A percentile compares a stretch with the other conserved stretches of the same genome.
phyloP scores from a whole-genome alignment of 176 grass and related monocot genomes.

The Carex littledalei region DNA sequence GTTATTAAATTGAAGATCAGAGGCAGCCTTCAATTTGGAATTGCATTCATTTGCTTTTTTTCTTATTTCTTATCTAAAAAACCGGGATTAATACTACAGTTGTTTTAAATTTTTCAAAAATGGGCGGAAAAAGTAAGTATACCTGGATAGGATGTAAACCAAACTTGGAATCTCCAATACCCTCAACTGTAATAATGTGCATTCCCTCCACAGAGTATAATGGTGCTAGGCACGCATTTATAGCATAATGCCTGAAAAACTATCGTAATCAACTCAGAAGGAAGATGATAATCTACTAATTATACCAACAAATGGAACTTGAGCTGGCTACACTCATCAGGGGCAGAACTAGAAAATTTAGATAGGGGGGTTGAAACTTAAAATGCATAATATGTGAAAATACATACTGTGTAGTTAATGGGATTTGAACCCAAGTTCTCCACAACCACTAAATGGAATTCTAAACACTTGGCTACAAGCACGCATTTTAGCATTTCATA shows the following conservation, averaged over 20 bases:
- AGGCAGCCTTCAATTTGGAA: conserved; percentile 13
- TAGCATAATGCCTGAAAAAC: conserved; percentile 73
- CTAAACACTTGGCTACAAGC: no score
- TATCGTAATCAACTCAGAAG: background rate
- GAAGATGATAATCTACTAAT: background rate
- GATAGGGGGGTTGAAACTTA: no score
- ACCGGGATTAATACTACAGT: background rate
- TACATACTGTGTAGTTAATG: no score
- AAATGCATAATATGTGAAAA: no score
- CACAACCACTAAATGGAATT: no score
- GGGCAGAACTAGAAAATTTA: no score
- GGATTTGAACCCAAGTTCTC: no score
- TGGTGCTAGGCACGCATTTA: conserved; percentile 93
- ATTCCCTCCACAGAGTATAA: conserved; percentile 97
- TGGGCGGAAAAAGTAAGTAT: conserved; percentile 9
- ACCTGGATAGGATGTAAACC: conserved; percentile 96
- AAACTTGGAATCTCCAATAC: conserved; percentile 63
- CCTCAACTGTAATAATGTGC: conserved; percentile 96
- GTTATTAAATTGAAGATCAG: background rate
- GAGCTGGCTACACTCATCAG: background rate
- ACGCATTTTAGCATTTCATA: no score
- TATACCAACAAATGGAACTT: background rate
- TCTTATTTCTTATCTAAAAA: background rate
- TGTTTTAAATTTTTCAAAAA: conserved; percentile 22
- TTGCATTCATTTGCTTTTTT: background rate